Evolutionary conservation across 805 yeast species (phyloP), one percentile per base, ranked within the genome.

Genomic region (Komagataella populi): DNA sequence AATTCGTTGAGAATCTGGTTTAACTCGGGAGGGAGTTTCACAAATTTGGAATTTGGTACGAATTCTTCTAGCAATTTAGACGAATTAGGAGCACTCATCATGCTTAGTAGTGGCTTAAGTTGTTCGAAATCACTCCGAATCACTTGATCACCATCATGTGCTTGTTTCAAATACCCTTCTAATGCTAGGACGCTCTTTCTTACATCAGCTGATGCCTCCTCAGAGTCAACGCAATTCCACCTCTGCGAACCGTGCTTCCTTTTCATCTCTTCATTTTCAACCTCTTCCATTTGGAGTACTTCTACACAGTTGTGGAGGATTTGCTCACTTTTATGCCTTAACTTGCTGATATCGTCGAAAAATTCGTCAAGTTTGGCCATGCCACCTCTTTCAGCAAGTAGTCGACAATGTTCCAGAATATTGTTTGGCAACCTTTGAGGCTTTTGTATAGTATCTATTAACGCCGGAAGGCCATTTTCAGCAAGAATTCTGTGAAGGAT

Each of bases 351-450:
- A 53, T 80, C 83, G 4, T 59, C 57, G 45, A 77, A 62, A 2
- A 77, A 58, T 17, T 64, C 65, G 18, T 68, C 70, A 4, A 84
- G 59, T 12, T 64, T 63, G 3, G 57, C 53, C 0, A 70, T 55
- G 0, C 89, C 90, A 2, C 88, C 87, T 45, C 65, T 57, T 1
- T 73, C 61, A 5, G 69, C 66, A 8, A 84, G 67, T 44, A 77
- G 79, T 18, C 77, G 77, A 6, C 79, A 74, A 54, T 81, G 81
- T 7, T 73, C 74, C 0, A 79, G 52, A 1, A 85, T 67, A 1
- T 81, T 72, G 6, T 71, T 71, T 0, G 95, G 93, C 0, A 84
- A 60, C 20, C 72, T 56, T 66, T 76, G 66, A 63, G 86, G 81
- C 50, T 70, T 72, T 50, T 79, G 78, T 0, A 83, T 59, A 0